Evolutionary conservation across 2,329 filamentous ascomycete genomes (phyloP), one percentile per base, ranked within the genome.

Genomic region (Hysterium pulicare): DNA sequence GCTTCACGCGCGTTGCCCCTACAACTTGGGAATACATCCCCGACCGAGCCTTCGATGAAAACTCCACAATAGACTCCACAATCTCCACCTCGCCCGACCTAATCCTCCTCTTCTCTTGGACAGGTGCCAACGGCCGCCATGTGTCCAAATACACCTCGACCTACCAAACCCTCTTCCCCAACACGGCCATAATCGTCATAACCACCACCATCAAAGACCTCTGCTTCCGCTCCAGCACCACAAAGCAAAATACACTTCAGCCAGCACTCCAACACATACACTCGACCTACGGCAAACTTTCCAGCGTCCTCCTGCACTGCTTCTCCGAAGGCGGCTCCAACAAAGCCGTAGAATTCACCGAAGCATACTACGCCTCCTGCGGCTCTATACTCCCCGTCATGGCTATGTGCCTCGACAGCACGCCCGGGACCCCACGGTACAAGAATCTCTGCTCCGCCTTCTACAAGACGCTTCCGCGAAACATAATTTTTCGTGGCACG

Each of bases 251-350:
- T 7, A 41, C 58, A 1, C 45, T 59, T 2, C 38, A 40, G 1
- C 62, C 64, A n/a, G 63, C 61, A 2, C 42, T 64, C 20, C 49
- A 28, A 13, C 24, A 28, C 13, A 28, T 28, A 7, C 24, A 13
- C 13, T 7, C 54, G 16, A 58, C 64, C 42, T 43, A 45, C 3
- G 40, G 44, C 3, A 11, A 17, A 8, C 21, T 21, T 10, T 9
- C 19, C 9, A 10, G 13, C 28, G 38, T 66, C 5, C 53, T 67
- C 2, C 55, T 63, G 17, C 64, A 68, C 37, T 59, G 55, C 33
- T 65, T 64, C 39, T 62, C 58, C 22, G 66, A 67, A 28, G 65
- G 65, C 4, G 65, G 65, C 7, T 60, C 55, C 5, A 62, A 60
- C 24, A 58, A 66, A 40, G 41, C 63, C 31, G 54, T 54, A 16